A percentile compares a stretch with the other conserved stretches of the same genome.
Evolutionary conservation across 176 grass and related monocot genomes (phyloP).

Genomic region (Thalia dealbata): DNA sequence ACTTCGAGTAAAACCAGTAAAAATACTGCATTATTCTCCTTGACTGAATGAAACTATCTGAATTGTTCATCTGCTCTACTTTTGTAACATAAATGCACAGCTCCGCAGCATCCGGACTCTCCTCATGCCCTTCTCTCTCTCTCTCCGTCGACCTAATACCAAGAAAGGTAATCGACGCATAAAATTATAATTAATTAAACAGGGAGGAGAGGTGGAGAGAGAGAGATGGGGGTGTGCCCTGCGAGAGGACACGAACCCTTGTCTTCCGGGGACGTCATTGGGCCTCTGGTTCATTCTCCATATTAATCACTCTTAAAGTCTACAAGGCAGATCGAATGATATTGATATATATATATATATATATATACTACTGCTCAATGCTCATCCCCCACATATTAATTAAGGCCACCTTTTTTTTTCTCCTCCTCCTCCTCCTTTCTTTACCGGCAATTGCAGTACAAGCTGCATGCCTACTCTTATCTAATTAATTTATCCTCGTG

Average conservation of each 20-base stretch:
- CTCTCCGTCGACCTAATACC: not conserved
- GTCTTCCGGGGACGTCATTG: conserved; percentile 60
- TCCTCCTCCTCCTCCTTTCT: conserved; percentile 37
- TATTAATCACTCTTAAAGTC: not conserved
- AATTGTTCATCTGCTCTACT: too few relatives aligned
- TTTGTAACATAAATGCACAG: not conserved
- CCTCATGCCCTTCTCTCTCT: not conserved
- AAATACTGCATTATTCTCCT: too few relatives aligned
- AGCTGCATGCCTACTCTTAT: not conserved
- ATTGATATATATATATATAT: conserved; percentile 33
- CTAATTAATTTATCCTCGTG: conserved; percentile 21
- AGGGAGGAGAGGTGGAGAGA: conserved; percentile 12
- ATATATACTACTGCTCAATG: too few relatives aligned
- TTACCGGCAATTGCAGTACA: not conserved
- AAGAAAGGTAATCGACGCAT: not conserved
- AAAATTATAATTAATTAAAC: conserved; percentile 6
- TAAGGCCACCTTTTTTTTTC: too few relatives aligned
- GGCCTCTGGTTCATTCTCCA: conserved; percentile 28
- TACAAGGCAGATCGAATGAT: conserved; percentile 33
- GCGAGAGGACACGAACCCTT: conserved; percentile 69
- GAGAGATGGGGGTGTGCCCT: conserved; percentile 33
- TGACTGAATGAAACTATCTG: too few relatives aligned
- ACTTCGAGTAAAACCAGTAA: too few relatives aligned
- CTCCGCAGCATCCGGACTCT: conserved; percentile 2
- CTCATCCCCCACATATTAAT: too few relatives aligned